Percentiles rank a stretch among this genome's conserved stretches.
Evolutionary conservation across 2,329 filamentous ascomycete genomes (phyloP).

Genomic region (Fusarium sp.): DNA sequence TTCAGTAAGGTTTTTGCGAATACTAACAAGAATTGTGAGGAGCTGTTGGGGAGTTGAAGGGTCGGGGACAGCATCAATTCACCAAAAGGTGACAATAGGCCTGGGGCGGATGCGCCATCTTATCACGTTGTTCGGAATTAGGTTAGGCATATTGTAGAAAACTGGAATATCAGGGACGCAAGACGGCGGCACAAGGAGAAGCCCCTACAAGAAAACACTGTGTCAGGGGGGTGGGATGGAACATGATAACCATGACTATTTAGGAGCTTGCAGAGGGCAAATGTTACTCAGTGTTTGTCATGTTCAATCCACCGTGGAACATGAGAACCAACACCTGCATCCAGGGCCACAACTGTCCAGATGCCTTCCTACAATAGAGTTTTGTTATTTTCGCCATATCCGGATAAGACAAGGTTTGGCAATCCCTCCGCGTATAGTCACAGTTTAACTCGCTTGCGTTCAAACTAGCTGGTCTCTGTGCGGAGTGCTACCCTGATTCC

Average conservation of each 20-base stretch:
- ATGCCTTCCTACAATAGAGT: neutral
- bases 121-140: neutral
- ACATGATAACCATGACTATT: neutral
- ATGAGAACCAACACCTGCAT: neutral
- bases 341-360: neutral
- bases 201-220: neutral
- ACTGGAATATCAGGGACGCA: neutral
- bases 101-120: neutral
- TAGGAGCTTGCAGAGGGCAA: too few species aligned
- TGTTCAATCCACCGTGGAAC: neutral
- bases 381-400: neutral
- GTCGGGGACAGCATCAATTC: neutral
- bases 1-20: neutral
- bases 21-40: neutral
- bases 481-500: constrained; percentile 1
- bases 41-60: neutral
- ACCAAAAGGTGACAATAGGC: neutral
- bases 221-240: neutral
- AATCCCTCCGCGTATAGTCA: neutral
- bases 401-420: neutral
- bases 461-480: neutral
- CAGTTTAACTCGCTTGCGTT: neutral
- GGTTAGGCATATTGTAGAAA: neutral
- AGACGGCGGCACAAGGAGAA: neutral
- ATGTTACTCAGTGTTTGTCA: neutral